phyloP scores from a whole-genome alignment of 345 rosid species.

The Citrus sinensis region DVS_A1.0 CM039162.1:7425001-7425500 shows the following conservation, averaged over 20 bases:
- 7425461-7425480: not conserved
- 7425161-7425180: not conserved
- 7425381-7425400: not conserved
- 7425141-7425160: no score
- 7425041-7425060: not conserved
- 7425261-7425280: not conserved
- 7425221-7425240: not conserved
- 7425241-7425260: not conserved
- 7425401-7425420: not conserved
- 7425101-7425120: not conserved
- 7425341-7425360: not conserved
- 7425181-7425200: not conserved
- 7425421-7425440: not conserved
- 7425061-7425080: not conserved
- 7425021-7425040: constrained; percentile 1
- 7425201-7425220: not conserved
- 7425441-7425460: not conserved
- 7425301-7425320: not conserved
- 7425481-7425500: not conserved
- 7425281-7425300: not conserved
- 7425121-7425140: not conserved
- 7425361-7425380: not conserved
- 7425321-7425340: not conserved
- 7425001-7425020: not conserved
- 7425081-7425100: no score